Percentiles rank a stretch among this genome's conserved stretches.
phyloP scores from a whole-genome alignment of 768 basidiomycete species.

The Kwoniella dendrophila region DNA sequence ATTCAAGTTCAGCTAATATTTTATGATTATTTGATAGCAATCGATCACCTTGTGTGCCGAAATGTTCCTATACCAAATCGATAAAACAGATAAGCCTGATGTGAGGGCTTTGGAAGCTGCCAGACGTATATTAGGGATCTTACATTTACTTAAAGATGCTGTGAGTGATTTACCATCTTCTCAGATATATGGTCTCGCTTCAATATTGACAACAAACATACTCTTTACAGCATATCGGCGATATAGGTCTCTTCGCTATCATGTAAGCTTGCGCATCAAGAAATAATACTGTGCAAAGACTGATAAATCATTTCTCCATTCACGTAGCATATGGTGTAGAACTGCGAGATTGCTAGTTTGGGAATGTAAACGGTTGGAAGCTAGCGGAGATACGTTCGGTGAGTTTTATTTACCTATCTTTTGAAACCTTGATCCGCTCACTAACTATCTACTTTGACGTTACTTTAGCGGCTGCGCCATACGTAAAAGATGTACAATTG shows the following conservation, averaged over 20 bases:
- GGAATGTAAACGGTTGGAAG: slow-evolving; percentile 20
- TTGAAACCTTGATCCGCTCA: neutral
- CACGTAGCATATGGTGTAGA: slow-evolving; percentile 20
- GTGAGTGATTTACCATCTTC: too few relatives aligned
- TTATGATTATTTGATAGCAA: slow-evolving; percentile 18
- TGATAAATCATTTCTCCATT: neutral
- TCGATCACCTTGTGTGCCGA: slow-evolving; percentile 25
- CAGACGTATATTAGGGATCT: slow-evolving; percentile 18
- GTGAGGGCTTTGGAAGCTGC: slow-evolving; percentile 12
- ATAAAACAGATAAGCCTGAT: slow-evolving; percentile 6
- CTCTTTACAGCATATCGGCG: slow-evolving; percentile 18
- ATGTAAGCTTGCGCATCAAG: slow-evolving; percentile 7
- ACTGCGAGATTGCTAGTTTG: slow-evolving; percentile 17
- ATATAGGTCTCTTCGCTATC: slow-evolving; percentile 25
- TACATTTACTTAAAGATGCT: slow-evolving; percentile 19
- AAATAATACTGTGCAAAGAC: neutral
- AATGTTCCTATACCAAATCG: slow-evolving; percentile 24
- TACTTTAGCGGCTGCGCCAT: slow-evolving; percentile 15
- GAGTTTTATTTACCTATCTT: neutral
- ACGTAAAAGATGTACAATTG: slow-evolving; percentile 13
- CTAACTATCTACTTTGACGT: neutral
- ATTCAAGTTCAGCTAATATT: neutral
- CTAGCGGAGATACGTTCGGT: slow-evolving; percentile 14
- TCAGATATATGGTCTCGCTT: too few relatives aligned
- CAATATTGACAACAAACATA: neutral